Base-by-base conservation (phyloP, 2,329 filamentous ascomycete genomes). In the Claviceps cyperi region DNA sequence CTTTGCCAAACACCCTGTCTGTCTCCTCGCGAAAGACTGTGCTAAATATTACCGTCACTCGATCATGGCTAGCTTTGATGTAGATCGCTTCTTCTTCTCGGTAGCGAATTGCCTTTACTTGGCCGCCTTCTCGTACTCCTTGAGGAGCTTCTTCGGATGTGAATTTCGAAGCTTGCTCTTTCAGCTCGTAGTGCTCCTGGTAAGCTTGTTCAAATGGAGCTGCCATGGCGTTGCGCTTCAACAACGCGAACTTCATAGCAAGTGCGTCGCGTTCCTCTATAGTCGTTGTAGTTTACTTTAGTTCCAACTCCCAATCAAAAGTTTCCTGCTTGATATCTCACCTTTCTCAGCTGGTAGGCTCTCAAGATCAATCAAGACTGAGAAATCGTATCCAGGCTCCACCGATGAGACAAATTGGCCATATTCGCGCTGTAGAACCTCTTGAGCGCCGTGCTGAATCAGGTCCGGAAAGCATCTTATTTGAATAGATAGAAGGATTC, bases 211-310 rank as follows among this genome's bases (percentile, higher is more conserved):
- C 92, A 67, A 98, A 98, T 1, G 94, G 92, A 47, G 92, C 91
- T 54, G 92, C 94, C 92, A 98, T 97, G 58, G 87, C 89, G 67
- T 99, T 97, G 62, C 94, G 89, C 76, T 97, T 98, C 60, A 99
- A 71, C 56, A 98, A 75, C 53, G 90, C 86, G 62, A 97, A 83
- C 63, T 90, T 84, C 67, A 80, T 81, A 59, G 96, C 81, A 54
- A 99, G 74, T 54, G 89, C 90, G 61, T 95, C 88, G 58, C 83
- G 82, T 56, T 81, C 86, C 67, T 96, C 91, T 84, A 14, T 44
- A 5, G 32, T 40, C 14, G n/a, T 21, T 15, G 13, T 6, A 11
- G 7, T 11, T 35, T 19, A 11, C 3, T 13, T 40, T 32, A 32
- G 28, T 46, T 17, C 21, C 15, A 6, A n/a, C 1, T 14, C 11